Conservation (phyloP, 2,329 filamentous ascomycete genomes). For the Hypoxylon sp. region DNA sequence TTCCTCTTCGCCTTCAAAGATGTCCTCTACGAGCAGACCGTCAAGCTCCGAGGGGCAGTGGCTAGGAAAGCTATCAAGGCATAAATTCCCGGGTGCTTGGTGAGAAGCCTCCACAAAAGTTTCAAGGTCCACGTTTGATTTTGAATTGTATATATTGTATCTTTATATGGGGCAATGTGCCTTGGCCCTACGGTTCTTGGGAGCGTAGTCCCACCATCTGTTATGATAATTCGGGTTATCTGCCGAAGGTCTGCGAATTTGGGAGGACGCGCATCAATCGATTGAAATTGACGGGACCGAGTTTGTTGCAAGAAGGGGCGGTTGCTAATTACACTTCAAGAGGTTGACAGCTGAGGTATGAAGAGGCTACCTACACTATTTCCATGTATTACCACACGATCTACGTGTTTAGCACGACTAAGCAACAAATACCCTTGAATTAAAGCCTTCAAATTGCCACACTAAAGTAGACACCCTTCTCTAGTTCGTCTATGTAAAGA, state of each 20-base stretch:
- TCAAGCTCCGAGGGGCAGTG: conserved; percentile 71
- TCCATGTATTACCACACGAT: conserved; percentile 20
- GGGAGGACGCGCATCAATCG: not conserved
- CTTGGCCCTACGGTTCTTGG: not conserved
- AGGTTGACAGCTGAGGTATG: not conserved
- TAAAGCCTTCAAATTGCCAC: not conserved
- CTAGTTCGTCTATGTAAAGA: conserved; percentile 2
- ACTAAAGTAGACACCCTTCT: conserved; percentile 6
- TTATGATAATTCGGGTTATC: not conserved
- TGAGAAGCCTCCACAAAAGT: conserved; percentile 1
- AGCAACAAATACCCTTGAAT: conserved; percentile 27
- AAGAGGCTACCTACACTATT: not conserved
- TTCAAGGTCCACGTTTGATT: not conserved
- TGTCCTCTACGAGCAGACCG: conserved; percentile 87
- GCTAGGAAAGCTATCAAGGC: conserved; percentile 58
- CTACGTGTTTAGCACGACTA: not conserved
- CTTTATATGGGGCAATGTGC: not conserved
- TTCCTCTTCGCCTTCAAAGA: conserved; percentile 99
- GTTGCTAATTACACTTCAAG: not conserved
- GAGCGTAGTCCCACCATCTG: not conserved
- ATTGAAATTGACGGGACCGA: not conserved
- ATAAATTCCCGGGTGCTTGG: conserved; percentile 28
- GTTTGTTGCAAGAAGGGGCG: not conserved
- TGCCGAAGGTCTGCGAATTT: not conserved
- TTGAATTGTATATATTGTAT: conserved; percentile 34